A percentile compares a stretch with the other conserved stretches of the same genome.
Evolutionary conservation across 225 moss, liverwort and hornwort genomes (phyloP).

Genomic region (Sphagnum contortum): DNA sequence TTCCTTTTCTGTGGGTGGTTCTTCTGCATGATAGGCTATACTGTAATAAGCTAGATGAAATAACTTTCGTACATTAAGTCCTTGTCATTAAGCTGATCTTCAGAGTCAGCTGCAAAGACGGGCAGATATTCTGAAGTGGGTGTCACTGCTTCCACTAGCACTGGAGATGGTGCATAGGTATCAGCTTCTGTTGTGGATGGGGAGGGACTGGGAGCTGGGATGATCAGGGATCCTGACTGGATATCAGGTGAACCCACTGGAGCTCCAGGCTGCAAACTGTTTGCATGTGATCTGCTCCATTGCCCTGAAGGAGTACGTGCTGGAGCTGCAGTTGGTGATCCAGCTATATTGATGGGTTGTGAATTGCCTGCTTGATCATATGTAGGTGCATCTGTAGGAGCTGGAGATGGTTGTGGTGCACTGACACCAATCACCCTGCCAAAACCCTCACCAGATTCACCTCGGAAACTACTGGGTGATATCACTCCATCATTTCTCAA

Average conservation of each 20-base stretch:
- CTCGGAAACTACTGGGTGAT: not conserved
- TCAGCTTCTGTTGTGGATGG: not conserved
- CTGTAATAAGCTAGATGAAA: conserved; percentile 14
- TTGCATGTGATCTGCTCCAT: too few species aligned
- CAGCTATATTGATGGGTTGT: not conserved
- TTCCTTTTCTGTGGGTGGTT: too few species aligned
- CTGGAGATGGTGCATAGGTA: not conserved
- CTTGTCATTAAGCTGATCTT: conserved; percentile 18
- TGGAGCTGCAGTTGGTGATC: not conserved
- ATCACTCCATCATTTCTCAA: conserved; percentile 2
- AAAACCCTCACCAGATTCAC: not conserved
- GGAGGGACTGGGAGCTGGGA: not conserved
- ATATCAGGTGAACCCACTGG: not conserved
- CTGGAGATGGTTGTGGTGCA: conserved; percentile 1
- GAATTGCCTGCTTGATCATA: not conserved
- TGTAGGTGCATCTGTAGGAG: conserved; percentile 3
- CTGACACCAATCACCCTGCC: not conserved
- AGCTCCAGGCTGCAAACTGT: too few species aligned
- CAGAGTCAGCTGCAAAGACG: not conserved
- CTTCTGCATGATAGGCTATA: too few species aligned
- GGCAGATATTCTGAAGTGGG: not conserved
- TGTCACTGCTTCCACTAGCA: not conserved
- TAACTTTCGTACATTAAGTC: conserved; percentile 26
- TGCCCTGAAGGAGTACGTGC: not conserved
- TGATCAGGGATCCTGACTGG: not conserved